Percentiles rank a stretch among this genome's conserved stretches.
These are phyloP conservation scores for Whalleya microplaca DNA, from an alignment of 2,329 filamentous ascomycete species.

Conservation along the genomic window DNA sequence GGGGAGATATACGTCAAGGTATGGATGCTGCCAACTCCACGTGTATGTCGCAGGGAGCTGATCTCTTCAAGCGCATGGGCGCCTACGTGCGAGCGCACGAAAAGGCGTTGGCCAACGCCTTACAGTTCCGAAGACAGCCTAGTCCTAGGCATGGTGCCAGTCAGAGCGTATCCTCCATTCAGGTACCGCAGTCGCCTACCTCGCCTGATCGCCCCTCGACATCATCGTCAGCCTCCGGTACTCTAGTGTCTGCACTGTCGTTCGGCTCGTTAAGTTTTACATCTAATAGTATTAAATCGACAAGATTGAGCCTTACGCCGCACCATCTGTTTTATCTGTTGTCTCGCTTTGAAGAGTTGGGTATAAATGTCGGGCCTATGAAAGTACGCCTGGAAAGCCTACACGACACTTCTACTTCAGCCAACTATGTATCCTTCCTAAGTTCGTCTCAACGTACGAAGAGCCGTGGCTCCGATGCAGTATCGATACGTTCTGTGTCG, in stretches of 20 bases:
- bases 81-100: constrained; percentile 97
- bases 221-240: constrained; percentile 70
- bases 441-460: constrained; percentile 81
- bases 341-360: constrained; percentile 91
- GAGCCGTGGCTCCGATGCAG: constrained; percentile 78
- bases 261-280: constrained; percentile 84
- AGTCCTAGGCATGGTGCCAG: constrained; percentile 70
- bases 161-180: constrained; percentile 64
- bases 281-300: constrained; percentile 83
- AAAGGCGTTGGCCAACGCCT: constrained; percentile 92
- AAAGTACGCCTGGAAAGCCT: constrained; percentile 94
- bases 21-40: constrained; percentile 41
- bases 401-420: constrained; percentile 81
- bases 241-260: constrained; percentile 83
- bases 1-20: constrained; percentile 89
- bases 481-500: constrained; percentile 92
- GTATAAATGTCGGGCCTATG: constrained; percentile 91
- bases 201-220: constrained; percentile 65
- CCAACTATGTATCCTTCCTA: constrained; percentile 95
- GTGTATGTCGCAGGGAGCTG: constrained; percentile 72
- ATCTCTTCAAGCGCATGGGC: constrained; percentile 76
- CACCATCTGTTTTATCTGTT: constrained; percentile 97
- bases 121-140: constrained; percentile 80
- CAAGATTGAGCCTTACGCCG: constrained; percentile 88
- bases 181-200: constrained; percentile 59